These are phyloP conservation scores for Penicillium samsonianum DNA, from an alignment of 495 filamentous ascomycete genomes.

Conservation along the genomic window DNA sequence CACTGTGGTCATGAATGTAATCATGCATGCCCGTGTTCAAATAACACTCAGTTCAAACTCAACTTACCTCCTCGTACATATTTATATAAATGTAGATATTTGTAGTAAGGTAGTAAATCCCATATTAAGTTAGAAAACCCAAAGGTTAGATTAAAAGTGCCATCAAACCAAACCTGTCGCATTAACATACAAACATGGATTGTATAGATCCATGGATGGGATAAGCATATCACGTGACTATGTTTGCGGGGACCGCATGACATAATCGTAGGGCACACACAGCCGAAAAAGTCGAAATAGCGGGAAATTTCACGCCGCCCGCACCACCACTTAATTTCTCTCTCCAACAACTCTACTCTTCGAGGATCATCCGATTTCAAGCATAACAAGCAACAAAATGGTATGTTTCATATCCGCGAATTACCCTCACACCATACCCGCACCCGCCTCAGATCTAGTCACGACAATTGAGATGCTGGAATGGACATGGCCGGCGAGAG, in stretches of 20 bases:
- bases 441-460: not conserved
- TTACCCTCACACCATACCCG: not conserved
- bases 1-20: not conserved
- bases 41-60: not conserved
- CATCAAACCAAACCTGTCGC: not conserved
- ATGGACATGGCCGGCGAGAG: constrained; percentile 12
- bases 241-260: constrained; percentile 13
- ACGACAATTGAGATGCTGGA: constrained; percentile 16
- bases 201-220: no score
- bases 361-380: constrained; percentile 62
- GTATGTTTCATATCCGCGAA: constrained; percentile 25
- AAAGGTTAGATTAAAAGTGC: not conserved
- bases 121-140: not conserved
- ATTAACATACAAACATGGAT: not conserved
- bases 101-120: not conserved
- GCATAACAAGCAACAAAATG: constrained; percentile 44
- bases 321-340: constrained; percentile 25
- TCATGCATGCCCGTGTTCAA: not conserved
- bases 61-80: not conserved
- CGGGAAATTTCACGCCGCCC: constrained; percentile 31
- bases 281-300: constrained; percentile 37
- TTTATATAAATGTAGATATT: not conserved
- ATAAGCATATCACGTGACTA: constrained; percentile 14
- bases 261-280: constrained; percentile 47
- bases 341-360: constrained; percentile 51